A percentile compares a stretch with the other conserved stretches of the same genome.
phyloP scores from a whole-genome alignment of 768 basidiomycete genomes.

The Mycena vulgaris region DNA sequence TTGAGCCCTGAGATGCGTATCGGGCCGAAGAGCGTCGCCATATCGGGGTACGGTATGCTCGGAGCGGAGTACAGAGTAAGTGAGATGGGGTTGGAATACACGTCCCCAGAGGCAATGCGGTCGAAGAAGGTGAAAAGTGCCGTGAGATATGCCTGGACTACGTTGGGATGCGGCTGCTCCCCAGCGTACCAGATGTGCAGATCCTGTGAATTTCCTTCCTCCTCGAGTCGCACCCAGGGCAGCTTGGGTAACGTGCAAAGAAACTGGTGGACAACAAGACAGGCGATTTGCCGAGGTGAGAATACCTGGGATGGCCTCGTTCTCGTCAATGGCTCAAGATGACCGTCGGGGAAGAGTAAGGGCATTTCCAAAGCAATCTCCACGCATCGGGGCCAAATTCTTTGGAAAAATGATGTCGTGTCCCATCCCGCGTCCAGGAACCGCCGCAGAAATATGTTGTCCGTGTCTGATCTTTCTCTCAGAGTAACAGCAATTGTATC shows the following conservation, averaged over 20 bases:
- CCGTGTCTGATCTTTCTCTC: conserved; percentile 11
- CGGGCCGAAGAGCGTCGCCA: not conserved
- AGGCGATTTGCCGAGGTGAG: conserved; percentile 20
- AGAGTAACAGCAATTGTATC: conserved; percentile 30
- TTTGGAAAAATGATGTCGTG: conserved; percentile 5
- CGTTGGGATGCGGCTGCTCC: conserved; percentile 35
- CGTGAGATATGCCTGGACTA: conserved; percentile 28
- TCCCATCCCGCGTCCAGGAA: conserved; percentile 16
- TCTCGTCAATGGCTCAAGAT: not conserved
- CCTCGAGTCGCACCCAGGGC: conserved; percentile 5
- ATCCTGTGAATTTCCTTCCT: conserved; percentile 30
- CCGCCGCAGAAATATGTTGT: not conserved
- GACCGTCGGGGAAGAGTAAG: conserved; percentile 21
- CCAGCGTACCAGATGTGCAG: conserved; percentile 32
- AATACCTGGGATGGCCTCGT: not conserved
- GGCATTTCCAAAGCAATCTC: conserved; percentile 33
- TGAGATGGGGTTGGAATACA: not conserved
- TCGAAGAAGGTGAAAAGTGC: conserved; percentile 34
- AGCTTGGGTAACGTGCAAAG: conserved; percentile 34
- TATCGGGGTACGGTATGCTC: not conserved
- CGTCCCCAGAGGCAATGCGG: not conserved
- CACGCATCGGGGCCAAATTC: conserved; percentile 26
- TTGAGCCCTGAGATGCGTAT: conserved; percentile 21
- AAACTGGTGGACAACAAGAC: conserved; percentile 35
- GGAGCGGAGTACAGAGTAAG: conserved; percentile 18